Evolutionary conservation across 352 stramenopile genomes (phyloP).

Genomic region (Globisporangium emineosum): DNA sequence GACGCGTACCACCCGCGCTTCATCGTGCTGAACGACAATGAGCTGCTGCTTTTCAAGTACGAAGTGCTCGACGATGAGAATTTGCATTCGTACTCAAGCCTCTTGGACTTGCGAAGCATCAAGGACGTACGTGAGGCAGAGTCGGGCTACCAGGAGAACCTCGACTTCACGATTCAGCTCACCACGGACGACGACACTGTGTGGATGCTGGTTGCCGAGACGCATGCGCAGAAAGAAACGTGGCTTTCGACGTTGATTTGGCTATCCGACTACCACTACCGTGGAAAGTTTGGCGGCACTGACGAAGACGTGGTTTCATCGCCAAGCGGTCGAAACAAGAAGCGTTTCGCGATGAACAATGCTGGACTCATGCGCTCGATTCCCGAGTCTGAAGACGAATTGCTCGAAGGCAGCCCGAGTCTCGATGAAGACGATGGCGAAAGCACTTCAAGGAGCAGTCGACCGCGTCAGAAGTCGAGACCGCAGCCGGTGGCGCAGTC

Average conservation of each 20-base stretch:
- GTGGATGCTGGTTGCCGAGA: constrained; percentile 83
- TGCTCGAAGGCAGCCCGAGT: constrained; percentile 5
- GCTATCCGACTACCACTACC: constrained; percentile 84
- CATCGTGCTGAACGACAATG: constrained; percentile 74
- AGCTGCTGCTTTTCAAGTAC: constrained; percentile 86
- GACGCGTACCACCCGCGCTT: constrained; percentile 83
- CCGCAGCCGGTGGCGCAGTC: constrained; percentile 18
- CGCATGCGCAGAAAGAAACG: constrained; percentile 80
- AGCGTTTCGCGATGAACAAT: constrained; percentile 42
- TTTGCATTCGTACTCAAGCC: constrained; percentile 58
- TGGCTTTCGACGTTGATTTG: constrained; percentile 84
- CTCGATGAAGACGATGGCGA: constrained; percentile 5
- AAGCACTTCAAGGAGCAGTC: constrained; percentile 5
- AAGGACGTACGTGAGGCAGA: constrained; percentile 83
- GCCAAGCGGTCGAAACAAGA: constrained; percentile 26
- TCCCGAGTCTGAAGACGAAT: constrained; percentile 36
- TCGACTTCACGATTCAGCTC: constrained; percentile 85
- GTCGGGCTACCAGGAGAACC: constrained; percentile 74
- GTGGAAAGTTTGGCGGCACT: constrained; percentile 19
- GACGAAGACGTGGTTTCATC: constrained; percentile 16
- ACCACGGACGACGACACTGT: constrained; percentile 66
- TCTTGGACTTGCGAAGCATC: constrained; percentile 68
- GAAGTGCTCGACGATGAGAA: constrained; percentile 74
- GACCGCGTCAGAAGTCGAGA: constrained; percentile 6
- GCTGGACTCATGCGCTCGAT: constrained; percentile 49